Evolutionary conservation across 164 flowering plant species (phyloP), one percentile per base, ranked within the genome.

Genomic region (Chimonanthus salicifolius): DNA sequence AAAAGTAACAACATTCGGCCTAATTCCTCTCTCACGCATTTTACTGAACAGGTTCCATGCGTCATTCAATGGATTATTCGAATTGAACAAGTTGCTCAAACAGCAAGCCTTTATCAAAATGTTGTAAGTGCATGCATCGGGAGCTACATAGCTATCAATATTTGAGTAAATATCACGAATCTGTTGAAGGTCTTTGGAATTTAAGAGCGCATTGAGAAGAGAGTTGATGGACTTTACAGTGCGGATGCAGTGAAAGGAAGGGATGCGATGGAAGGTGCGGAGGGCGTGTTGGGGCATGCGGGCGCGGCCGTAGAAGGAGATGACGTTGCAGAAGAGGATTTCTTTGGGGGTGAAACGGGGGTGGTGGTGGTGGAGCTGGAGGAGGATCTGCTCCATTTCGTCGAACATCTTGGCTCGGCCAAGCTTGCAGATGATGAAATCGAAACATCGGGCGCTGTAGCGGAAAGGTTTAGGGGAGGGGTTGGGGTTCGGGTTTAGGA

Each of bases 341-440:
- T 90, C 97, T 48, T 72, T 80, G 15, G 91, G 87, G 20, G 64
- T 4, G 65, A 90, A 77, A 10, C 90, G 83, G 5, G 81, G 73
- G 65, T 33, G 60, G 62, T 44, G 16, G 47, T 63, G 74, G 74
- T 82, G 85, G 76, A 93, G 75, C 67, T 85, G 85, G 47, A 51
- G 72, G 50, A 93, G 82, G 65, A 93, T 68, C 45, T 71, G 70
- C 10, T 90, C 90, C 89, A 94, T 84, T 74, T 94, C 84, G 67
- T 76, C 64, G 83, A 91, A 88, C 91, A 89, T 84, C 80, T 85
- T 87, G 68, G 91, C 89, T 20, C 87, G 84, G 67, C 90, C 94
- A 67, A 94, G 95, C 83, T 87, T 91, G 74, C 86, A 79, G 83
- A 93, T 85, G 81, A 91, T 88, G 84, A 91, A 85, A 64, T 93